Evolutionary conservation across 202 grass and related monocot species (phyloP), one percentile per base, ranked within the genome.

Genomic region (Schoenoplectus tabernaemontani): DNA sequence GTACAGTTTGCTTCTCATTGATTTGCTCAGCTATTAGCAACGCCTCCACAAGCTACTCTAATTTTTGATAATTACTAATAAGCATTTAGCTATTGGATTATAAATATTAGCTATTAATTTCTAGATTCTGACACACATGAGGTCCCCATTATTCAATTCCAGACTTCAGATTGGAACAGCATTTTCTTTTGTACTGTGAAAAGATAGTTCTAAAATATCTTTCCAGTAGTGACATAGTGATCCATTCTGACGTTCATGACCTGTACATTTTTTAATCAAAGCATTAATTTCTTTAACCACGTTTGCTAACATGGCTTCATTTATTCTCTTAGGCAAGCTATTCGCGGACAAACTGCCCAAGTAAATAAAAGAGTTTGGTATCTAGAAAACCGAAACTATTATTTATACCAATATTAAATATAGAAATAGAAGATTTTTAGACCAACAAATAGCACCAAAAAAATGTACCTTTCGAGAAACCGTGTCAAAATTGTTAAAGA

Each of bases 401-500:
- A 34, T 74, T 54, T 54, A 54, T 74, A 74, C n/a, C 24, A 47
- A 70, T 23, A 41, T 22, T 68, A 50, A 33, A 74, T 42, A 37
- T 41, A 37, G 0, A 33, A 50, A n/a, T n/a, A n/a, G n/a, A n/a
- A 44, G 24, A 47, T 47, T 11, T 30, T 32, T 53, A 46, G 15
- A 51, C 70, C 70, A 56, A 13, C 7, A 9, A 53, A 74, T 71
- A 54, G 12, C 34, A 36, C 46, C 23, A 42, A 67, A 68, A 34
- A 75, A 34, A 54, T 54, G 26, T 9, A 32, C 15, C 47, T 75
- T 53, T 36, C 43, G 15, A 33, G 23, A 61, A 65, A 65, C 59
- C 59, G 59, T 80, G 78, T 80, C 41, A 65, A 80, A 64, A 16
- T 65, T 64, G 59, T 6, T 53, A 51, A 24, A 33, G 28, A 15